Evolutionary conservation across 305 asterid genomes (phyloP), one percentile per base, ranked within the genome.

Genomic region (Andrographis paniculata): DNA sequence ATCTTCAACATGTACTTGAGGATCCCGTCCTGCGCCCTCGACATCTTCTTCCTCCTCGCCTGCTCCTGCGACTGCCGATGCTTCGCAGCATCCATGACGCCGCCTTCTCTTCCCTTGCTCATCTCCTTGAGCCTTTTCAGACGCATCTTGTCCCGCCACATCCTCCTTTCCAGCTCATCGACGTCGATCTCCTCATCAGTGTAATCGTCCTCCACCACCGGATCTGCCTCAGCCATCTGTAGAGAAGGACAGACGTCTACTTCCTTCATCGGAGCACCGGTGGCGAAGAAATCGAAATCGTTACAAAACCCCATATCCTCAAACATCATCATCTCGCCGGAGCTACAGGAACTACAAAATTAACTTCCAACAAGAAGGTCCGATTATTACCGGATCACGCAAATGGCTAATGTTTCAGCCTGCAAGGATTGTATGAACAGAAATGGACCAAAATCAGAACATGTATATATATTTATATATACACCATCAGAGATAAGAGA

Each of bases 1-100:
- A 86, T 77, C 64, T 82, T 86, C 62, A 79, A 28, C 94, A 86
- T 86, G 64, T 86, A 82, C 14, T 87, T 87, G 60, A 87, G 56
- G 48, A 87, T 77, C 45, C 94, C 94, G 5, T 82, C 93, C 52
- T 87, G 94, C 1, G 94, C 94, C 68, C 93, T 58, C 0, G 96
- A 82, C 96, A 87, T 82, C 64, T 81, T 84, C 65, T 84, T 84
- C 71, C 93, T 63, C 68, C 95, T 54, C 1, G 88, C 93, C 46
- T 84, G 93, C 71, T 78, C 93, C 45, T 80, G 89, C 1, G 84
- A 76, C 58, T 80, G 92, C 23, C 80, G 72, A 9, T 72, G 84
- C 50, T 76, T 80, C 5, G 8, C 42, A 17, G 14, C 17, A n/a
- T 33, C n/a, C n/a, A 9, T 2, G 33, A 6, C 33, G 33, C 9